Evolutionary conservation across 371 early-diverging fungal genomes (phyloP), one percentile per base, ranked within the genome.

Genomic region (Nosema muscidifuracis): DNA sequence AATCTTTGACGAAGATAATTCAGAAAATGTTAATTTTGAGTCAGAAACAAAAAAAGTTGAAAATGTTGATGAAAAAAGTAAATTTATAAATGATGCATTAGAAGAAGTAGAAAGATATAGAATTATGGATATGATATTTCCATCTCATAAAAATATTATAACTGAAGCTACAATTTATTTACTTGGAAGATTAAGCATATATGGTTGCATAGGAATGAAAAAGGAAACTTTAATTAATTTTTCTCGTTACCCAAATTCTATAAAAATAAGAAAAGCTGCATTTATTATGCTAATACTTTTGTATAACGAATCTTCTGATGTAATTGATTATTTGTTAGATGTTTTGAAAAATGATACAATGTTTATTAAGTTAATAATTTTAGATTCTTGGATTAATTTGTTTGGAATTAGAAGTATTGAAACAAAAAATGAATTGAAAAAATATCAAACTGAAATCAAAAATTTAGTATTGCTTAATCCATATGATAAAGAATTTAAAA

Each of bases 51-150:
- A 56, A 67, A 33, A 18, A 2, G 57, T 22, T 66, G 55, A 38
- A 38, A 38, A 38, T 7, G 38, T 7, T 38, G 13, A 38, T 7
- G 13, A 38, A 7, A 7, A 4, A 30, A 22, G 47, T 47, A 34
- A 43, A 34, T 33, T 65, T 55, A 47, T 47, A 12, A 6, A 47
- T 12, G 47, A 47, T 3, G 47, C 47, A 4, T 47, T 47, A 20
- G 47, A 47, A 47, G 80, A 82, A 62, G 80, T 82, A 26, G 82
- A 82, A 71, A 68, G 80, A 56, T 77, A 77, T 28, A 66, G 81
- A 70, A 79, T 75, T 44, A 63, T 75, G 53, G 84, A 84, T 42
- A 67, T 82, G 50, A 38, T 84, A n/a, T 84, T 82, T 60, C 80
- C 84, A 18, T 77, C 78, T 24, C 71, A 74, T 57, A 71, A 72